Evolutionary conservation across 148 eudicot species (phyloP), one percentile per base, ranked within the genome.

Genomic region (Camellia japonica): DNA sequence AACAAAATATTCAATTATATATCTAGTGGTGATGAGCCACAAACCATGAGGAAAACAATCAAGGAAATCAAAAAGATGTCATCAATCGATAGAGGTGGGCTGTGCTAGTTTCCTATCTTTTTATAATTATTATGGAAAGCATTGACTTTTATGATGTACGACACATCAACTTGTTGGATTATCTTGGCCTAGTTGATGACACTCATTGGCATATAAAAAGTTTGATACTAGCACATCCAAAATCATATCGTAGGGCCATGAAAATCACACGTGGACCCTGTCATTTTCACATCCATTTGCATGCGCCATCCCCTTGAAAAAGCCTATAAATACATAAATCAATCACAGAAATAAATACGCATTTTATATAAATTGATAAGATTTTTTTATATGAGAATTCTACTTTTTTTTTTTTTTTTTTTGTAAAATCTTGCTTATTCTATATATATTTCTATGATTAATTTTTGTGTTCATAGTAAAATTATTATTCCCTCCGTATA

Each of bases 101-200:
- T 54, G 76, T 47, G 19, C 82, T 69, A 75, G 77, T 69, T 61
- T 60, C 68, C 16, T 64, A 30, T 79, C 70, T 70, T 47, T 71
- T 55, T 77, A 77, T 76, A 76, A 5, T 68, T 63, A 79, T 63
- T 7, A 68, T 80, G 79, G 82, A 75, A 62, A 66, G 79, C 86
- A 76, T 81, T 86, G 85, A 84, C 86, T 83, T 83, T 55, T 6
- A 63, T 47, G 16, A 72, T 62, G 60, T 71, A 72, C 79, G 38
- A 14, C 75, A 74, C 80, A 76, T 55, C 42, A 19, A 20, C 68
- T 54, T 64, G 43, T 23, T 76, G 86, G 76, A 73, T 86, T 76
- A 78, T 74, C 66, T 79, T 72, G 85, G 60, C 83, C 78, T 77
- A 74, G 77, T 83, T 80, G 76, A 74, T 80, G 76, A 74, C 86